Percentiles rank a stretch among this genome's conserved stretches.
Conservation (phyloP, 2,329 filamentous ascomycete species). For the Nothophaeocryptopus gaeumannii region DNA sequence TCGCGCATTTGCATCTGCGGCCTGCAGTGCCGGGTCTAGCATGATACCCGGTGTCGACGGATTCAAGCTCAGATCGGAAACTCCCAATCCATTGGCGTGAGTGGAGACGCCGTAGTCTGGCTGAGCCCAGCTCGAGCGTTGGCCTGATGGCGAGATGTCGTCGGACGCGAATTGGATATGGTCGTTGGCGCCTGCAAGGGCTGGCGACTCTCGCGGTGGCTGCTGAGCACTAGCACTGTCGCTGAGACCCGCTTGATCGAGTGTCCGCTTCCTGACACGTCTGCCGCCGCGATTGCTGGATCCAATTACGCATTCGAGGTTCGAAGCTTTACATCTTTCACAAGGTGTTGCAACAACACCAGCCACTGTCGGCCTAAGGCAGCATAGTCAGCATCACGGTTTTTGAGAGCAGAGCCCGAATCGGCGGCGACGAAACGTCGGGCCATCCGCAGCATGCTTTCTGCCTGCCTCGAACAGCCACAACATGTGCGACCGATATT, state of each 20-base stretch:
- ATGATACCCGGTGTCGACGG: constrained; percentile 27
- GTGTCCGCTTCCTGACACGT: constrained; percentile 53
- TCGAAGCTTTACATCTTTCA: constrained; percentile 56
- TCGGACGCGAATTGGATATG: constrained; percentile 24
- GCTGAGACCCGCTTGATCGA: constrained; percentile 29
- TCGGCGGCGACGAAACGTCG: constrained; percentile 28
- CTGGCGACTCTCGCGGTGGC: constrained; percentile 17
- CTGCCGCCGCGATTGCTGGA: constrained; percentile 59
- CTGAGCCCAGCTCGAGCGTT: constrained; percentile 9
- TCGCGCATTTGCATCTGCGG: constrained; percentile 21
- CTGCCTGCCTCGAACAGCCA: constrained; percentile 48
- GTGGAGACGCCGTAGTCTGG: constrained; percentile 7
- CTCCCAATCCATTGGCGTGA: constrained; percentile 6
- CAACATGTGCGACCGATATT: not conserved
- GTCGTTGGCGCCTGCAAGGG: constrained; percentile 28
- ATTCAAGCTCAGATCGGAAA: constrained; percentile 11
- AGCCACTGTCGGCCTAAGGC: constrained; percentile 42
- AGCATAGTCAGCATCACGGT: constrained; percentile 21
- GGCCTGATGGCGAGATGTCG: constrained; percentile 3
- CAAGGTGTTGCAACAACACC: constrained; percentile 54
- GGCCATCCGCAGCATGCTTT: constrained; percentile 43
- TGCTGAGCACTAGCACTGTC: constrained; percentile 26
- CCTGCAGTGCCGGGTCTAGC: constrained; percentile 32
- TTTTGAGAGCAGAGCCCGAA: not conserved
- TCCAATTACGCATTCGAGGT: constrained; percentile 52